A percentile compares a stretch with the other conserved stretches of the same genome.
Evolutionary conservation across 768 basidiomycete species (phyloP).

Genomic region (Calocera viscosa): DNA sequence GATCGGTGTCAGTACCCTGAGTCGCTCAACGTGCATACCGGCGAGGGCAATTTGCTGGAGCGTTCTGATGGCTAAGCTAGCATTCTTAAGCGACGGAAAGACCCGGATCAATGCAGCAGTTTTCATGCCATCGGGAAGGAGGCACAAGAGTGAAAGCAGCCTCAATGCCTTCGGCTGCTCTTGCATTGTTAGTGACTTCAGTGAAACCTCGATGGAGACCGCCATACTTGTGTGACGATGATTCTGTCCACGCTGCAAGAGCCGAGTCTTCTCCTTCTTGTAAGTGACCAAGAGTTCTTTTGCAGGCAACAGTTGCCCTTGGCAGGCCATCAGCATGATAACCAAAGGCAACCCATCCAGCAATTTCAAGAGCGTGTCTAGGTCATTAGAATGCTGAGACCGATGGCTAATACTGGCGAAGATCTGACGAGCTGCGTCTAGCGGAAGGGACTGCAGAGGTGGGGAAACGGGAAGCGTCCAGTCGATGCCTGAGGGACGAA

Average conservation of each 20-base stretch:
- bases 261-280: background rate
- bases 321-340: background rate
- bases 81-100: background rate
- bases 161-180: slow-evolving; percentile 18
- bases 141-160: slow-evolving; percentile 21
- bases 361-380: background rate
- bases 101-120: background rate
- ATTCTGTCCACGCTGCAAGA: background rate
- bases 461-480: slow-evolving; percentile 11
- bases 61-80: background rate
- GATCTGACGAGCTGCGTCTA: slow-evolving; percentile 11
- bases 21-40: background rate
- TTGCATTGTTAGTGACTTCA: slow-evolving; percentile 18
- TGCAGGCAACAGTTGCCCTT: background rate
- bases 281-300: background rate
- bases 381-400: background rate
- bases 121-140: slow-evolving; percentile 22
- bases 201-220: slow-evolving; percentile 19
- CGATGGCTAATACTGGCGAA: background rate
- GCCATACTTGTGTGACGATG: slow-evolving; percentile 19
- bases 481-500: background rate
- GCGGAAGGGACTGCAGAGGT: background rate
- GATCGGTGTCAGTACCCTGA: background rate
- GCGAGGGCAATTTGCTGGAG: background rate
- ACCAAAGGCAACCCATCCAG: background rate